Evolutionary conservation across 1,139 yeast species (phyloP).

Genomic region (Lodderomyces orthopsilosis): DNA sequence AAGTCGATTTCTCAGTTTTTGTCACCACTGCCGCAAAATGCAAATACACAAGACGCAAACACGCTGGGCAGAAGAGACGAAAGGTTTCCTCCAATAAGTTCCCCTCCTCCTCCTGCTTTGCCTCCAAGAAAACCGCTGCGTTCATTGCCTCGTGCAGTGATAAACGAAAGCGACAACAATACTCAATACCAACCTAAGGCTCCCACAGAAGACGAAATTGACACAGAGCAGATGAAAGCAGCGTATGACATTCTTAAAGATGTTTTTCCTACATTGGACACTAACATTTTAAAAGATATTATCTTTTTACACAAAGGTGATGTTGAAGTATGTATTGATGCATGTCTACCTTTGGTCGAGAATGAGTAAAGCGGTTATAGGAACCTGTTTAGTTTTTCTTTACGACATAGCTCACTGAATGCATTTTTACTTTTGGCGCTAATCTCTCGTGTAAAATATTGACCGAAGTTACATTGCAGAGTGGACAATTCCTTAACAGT

Average conservation of each 20-base stretch:
- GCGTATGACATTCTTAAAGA: constrained; percentile 49
- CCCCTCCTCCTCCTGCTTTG: constrained; percentile 5
- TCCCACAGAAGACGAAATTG: constrained; percentile 12
- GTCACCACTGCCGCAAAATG: constrained; percentile 39
- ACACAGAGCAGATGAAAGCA: constrained; percentile 19
- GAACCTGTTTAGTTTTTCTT: no score
- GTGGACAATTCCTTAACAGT: no score
- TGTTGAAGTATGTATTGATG: constrained; percentile 75
- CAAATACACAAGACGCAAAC: neutral
- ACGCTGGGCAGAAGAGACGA: neutral
- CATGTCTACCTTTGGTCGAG: constrained; percentile 40
- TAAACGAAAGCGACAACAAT: constrained; percentile 6
- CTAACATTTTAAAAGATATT: constrained; percentile 67
- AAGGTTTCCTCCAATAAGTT: neutral
- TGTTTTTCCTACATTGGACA: constrained; percentile 77
- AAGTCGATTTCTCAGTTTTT: constrained; percentile 47
- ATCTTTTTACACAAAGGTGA: constrained; percentile 64
- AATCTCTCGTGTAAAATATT: no score
- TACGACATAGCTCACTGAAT: no score
- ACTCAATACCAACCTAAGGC: constrained; percentile 12
- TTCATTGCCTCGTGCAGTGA: neutral
- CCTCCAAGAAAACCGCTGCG: constrained; percentile 6
- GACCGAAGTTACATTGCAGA: no score
- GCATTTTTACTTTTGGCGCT: no score
- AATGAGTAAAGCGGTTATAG: constrained; percentile 12